Percentiles rank a stretch among this genome's conserved stretches.
phyloP scores from a whole-genome alignment of 1,284 basidiomycete species.

The Vanrija humicola region DNA sequence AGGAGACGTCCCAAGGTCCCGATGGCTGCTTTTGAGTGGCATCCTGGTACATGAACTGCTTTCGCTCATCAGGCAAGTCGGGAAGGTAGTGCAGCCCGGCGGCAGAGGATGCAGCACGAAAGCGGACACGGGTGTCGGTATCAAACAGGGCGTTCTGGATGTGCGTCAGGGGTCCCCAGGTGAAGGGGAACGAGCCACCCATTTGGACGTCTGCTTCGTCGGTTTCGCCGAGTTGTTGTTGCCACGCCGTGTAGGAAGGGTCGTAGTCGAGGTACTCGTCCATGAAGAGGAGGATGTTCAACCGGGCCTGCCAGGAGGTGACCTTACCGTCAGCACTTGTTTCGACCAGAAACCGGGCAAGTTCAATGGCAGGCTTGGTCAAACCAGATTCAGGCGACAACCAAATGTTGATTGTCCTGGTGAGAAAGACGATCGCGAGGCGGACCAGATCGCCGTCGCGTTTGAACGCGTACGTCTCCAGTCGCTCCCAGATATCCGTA shows the following conservation, averaged over 20 bases:
- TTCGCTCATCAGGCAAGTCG: constrained; percentile 17
- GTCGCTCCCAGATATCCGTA: constrained; percentile 55
- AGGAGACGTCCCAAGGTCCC: constrained; percentile 59
- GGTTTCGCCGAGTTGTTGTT: constrained; percentile 10
- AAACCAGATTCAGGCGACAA: constrained; percentile 51
- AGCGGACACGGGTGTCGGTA: constrained; percentile 78
- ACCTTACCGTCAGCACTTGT: constrained; percentile 53
- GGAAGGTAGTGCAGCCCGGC: constrained; percentile 48
- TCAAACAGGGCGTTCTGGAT: constrained; percentile 63
- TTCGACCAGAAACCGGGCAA: constrained; percentile 58
- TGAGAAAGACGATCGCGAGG: constrained; percentile 61
- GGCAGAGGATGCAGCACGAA: constrained; percentile 64
- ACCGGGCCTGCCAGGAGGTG: constrained; percentile 65
- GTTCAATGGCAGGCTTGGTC: constrained; percentile 51
- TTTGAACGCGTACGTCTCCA: constrained; percentile 59
- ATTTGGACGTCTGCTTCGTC: constrained; percentile 27
- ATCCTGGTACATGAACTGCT: constrained; percentile 25
- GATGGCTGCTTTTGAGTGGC: constrained; percentile 15
- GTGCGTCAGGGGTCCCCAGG: constrained; percentile 30
- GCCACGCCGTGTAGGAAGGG: constrained; percentile 47
- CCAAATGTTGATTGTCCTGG: constrained; percentile 66
- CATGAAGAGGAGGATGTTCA: constrained; percentile 63
- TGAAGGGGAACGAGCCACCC: constrained; percentile 10
- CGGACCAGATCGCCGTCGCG: constrained; percentile 58
- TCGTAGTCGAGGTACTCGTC: constrained; percentile 63